Conservation (phyloP, 768 basidiomycete genomes). For the Psilocybe cyanescens region DNA sequence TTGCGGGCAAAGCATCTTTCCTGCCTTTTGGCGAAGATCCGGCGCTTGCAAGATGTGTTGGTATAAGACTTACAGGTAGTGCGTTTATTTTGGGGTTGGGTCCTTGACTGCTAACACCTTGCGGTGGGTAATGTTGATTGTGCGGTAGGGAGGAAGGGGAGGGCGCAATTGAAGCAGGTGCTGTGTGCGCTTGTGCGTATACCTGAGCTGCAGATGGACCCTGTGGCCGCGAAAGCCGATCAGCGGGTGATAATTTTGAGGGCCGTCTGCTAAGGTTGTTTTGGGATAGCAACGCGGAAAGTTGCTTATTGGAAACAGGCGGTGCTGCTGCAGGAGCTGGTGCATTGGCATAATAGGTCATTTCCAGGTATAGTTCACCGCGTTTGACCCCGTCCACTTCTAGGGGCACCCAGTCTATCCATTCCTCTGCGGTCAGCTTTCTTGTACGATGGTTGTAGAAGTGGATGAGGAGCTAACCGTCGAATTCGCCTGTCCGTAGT, state of each 20-base stretch:
- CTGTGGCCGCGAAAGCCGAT: constrained; percentile 54
- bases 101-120: not conserved
- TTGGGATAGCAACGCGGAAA: constrained; percentile 23
- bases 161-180: not conserved
- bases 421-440: not conserved
- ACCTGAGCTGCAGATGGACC: constrained; percentile 24
- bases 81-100: constrained; percentile 1
- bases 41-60: not conserved
- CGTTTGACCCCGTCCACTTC: constrained; percentile 56
- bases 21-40: constrained; percentile 2
- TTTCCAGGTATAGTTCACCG: constrained; percentile 90
- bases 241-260: constrained; percentile 55
- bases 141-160: not conserved
- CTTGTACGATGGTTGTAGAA: not conserved
- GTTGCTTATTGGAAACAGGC: constrained; percentile 22
- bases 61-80: constrained; percentile 2
- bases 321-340: constrained; percentile 44
- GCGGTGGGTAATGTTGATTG: not conserved
- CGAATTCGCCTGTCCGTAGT: constrained; percentile 86
- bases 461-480: constrained; percentile 61
- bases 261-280: constrained; percentile 46
- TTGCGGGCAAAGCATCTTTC: not conserved
- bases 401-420: constrained; percentile 39
- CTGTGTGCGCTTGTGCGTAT: constrained; percentile 12
- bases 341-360: constrained; percentile 86